Percentiles rank a stretch among this genome's conserved stretches.
Conservation (phyloP, 2,329 filamentous ascomycete species). For the Lachnum nothofagi region DNA sequence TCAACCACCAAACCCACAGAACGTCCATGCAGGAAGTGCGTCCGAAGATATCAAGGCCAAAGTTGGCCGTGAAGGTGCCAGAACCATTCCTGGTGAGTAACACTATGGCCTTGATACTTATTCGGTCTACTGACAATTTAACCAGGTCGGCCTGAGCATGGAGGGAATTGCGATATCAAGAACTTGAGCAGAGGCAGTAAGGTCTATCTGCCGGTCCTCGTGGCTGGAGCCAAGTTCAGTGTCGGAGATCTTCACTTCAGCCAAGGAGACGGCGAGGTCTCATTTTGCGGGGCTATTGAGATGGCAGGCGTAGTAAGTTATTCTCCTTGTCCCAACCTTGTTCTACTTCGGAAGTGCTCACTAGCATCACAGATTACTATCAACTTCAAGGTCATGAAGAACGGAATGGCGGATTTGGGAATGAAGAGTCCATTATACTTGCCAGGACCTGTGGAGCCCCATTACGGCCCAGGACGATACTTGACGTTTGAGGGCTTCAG, state of each 20-base stretch:
- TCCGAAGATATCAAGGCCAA: constrained; percentile 54
- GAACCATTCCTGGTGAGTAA: constrained; percentile 69
- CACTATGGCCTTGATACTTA: too few species aligned
- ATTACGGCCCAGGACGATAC: constrained; percentile 76
- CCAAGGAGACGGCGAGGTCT: constrained; percentile 87
- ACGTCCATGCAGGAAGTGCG: constrained; percentile 67
- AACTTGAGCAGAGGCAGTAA: constrained; percentile 74
- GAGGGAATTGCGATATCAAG: constrained; percentile 90
- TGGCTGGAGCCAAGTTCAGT: constrained; percentile 79
- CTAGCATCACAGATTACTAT: constrained; percentile 59
- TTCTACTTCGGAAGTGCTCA: background rate
- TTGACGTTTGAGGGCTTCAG: constrained; percentile 88
- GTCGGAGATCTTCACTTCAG: constrained; percentile 86
- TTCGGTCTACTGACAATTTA: constrained; percentile 1
- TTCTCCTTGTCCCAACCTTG: background rate
- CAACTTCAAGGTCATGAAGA: constrained; percentile 83
- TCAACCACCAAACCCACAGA: constrained; percentile 66
- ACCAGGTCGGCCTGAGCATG: constrained; percentile 38
- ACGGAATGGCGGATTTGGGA: constrained; percentile 66
- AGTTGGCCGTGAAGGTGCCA: constrained; percentile 71
- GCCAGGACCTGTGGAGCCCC: constrained; percentile 80
- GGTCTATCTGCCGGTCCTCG: constrained; percentile 83
- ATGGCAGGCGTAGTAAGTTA: constrained; percentile 66
- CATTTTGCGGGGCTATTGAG: constrained; percentile 84
- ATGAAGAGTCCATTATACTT: constrained; percentile 83